Evolutionary conservation across 495 filamentous ascomycete genomes (phyloP).

Genomic region (Neurospora sp.): DNA sequence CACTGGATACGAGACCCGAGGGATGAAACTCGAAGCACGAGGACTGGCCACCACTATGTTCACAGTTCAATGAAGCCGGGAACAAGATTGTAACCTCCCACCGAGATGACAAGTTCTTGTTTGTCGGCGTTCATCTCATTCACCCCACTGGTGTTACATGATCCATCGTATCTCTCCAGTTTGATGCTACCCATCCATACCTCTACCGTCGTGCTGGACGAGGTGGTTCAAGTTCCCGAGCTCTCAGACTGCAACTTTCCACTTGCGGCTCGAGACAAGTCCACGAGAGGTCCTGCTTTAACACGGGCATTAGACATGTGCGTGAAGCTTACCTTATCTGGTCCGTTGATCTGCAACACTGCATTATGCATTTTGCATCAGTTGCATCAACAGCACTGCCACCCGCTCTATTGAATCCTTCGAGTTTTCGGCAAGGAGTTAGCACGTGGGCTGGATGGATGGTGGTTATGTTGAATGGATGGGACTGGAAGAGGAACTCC

Average conservation of each 20-base stretch:
- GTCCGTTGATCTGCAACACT: not conserved
- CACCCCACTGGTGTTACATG: not conserved
- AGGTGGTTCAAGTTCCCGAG: not conserved
- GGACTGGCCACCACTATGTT: too few relatives aligned
- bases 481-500: not conserved
- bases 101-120: not conserved
- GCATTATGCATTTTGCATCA: not conserved
- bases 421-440: not conserved
- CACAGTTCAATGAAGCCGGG: not conserved
- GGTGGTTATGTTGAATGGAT: not conserved
- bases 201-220: not conserved
- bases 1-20: not conserved
- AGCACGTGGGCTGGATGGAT: not conserved
- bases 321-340: not conserved
- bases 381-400: not conserved
- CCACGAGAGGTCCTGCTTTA: not conserved
- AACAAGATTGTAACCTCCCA: not conserved
- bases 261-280: not conserved
- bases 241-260: not conserved
- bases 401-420: not conserved
- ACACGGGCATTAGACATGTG: not conserved
- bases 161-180: not conserved
- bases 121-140: not conserved
- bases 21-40: not conserved
- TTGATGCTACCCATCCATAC: not conserved